Percentiles rank a stretch among this genome's conserved stretches.
phyloP scores from a whole-genome alignment of 352 stramenopile genomes.

The Pythium diclinum region DNA sequence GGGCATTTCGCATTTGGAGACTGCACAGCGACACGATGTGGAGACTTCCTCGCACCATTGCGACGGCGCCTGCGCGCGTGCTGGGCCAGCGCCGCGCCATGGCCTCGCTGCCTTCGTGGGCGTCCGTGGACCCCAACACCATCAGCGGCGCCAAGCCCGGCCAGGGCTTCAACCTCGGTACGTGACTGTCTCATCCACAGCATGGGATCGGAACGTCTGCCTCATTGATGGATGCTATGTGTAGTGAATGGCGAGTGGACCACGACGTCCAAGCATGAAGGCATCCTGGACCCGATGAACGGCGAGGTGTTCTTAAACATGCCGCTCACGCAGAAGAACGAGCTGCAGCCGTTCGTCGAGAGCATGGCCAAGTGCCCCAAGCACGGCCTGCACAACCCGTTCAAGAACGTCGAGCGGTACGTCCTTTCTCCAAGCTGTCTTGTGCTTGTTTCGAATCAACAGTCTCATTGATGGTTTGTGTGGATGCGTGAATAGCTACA shows the following conservation, averaged over 20 bases:
- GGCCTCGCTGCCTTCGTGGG: constrained; percentile 85
- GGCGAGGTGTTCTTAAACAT: constrained; percentile 93
- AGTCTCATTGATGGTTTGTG: neutral
- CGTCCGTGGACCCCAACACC: constrained; percentile 86
- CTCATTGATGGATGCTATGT: constrained; percentile 1
- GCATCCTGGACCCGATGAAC: constrained; percentile 94
- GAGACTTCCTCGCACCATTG: constrained; percentile 16
- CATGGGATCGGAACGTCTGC: neutral
- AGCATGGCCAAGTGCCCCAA: constrained; percentile 93
- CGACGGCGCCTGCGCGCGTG: constrained; percentile 28
- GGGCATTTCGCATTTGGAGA: neutral
- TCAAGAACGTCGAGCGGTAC: constrained; percentile 97
- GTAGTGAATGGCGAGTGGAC: constrained; percentile 90
- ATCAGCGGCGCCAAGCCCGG: constrained; percentile 78
- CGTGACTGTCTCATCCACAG: constrained; percentile 8
- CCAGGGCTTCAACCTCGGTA: constrained; percentile 88
- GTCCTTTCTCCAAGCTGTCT: constrained; percentile 1
- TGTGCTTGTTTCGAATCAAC: too few species aligned
- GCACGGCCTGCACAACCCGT: constrained; percentile 97
- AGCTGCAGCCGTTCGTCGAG: constrained; percentile 92
- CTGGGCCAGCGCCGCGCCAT: constrained; percentile 37
- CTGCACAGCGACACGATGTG: constrained; percentile 26
- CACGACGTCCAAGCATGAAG: constrained; percentile 59
- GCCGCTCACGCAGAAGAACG: constrained; percentile 87
- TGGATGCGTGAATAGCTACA: constrained; percentile 31